Percentiles rank a stretch among this genome's conserved stretches.
Conservation (phyloP, 1,284 basidiomycete species). For the Ustilago hordei region DNA sequence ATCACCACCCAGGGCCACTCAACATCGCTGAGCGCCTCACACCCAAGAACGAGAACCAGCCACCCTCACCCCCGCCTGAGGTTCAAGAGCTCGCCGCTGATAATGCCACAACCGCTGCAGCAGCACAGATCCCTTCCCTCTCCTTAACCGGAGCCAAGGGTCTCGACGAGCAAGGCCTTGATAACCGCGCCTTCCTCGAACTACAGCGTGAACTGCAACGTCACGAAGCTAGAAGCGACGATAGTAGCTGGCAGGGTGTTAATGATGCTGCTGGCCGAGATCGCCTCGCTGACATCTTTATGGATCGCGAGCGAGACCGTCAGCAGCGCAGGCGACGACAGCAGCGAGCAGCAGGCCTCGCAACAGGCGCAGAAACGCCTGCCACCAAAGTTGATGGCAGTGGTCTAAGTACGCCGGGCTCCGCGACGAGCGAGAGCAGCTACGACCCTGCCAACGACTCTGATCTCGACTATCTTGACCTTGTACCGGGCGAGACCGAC, state of each 20-base stretch:
- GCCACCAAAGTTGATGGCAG: slow-evolving; percentile 29
- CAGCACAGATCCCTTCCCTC: slow-evolving; percentile 39
- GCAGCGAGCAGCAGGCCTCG: slow-evolving; percentile 8
- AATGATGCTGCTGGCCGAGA: slow-evolving; percentile 25
- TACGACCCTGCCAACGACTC: slow-evolving; percentile 65
- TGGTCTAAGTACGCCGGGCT: slow-evolving; percentile 57
- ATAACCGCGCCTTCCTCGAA: slow-evolving; percentile 62
- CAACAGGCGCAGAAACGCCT: slow-evolving; percentile 12
- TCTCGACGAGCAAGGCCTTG: slow-evolving; percentile 62
- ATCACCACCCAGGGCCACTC: slow-evolving; percentile 64
- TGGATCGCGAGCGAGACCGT: slow-evolving; percentile 43
- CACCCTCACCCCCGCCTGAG: slow-evolving; percentile 4
- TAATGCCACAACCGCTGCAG: slow-evolving; percentile 1
- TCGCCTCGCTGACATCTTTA: slow-evolving; percentile 34
- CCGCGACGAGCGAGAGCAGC: slow-evolving; percentile 55
- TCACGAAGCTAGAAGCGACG: slow-evolving; percentile 53
- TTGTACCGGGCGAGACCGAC: slow-evolving; percentile 67
- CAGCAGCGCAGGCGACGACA: slow-evolving; percentile 27
- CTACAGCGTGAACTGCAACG: slow-evolving; percentile 60
- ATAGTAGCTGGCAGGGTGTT: slow-evolving; percentile 36
- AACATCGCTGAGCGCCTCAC: slow-evolving; percentile 54
- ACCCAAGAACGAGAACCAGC: slow-evolving; percentile 14
- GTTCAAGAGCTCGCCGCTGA: neutral
- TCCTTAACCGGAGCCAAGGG: slow-evolving; percentile 56
- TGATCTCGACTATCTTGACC: slow-evolving; percentile 65